Base-by-base conservation (phyloP, 1,284 basidiomycete genomes). In the Ganoderma leucocontextum region DNA sequence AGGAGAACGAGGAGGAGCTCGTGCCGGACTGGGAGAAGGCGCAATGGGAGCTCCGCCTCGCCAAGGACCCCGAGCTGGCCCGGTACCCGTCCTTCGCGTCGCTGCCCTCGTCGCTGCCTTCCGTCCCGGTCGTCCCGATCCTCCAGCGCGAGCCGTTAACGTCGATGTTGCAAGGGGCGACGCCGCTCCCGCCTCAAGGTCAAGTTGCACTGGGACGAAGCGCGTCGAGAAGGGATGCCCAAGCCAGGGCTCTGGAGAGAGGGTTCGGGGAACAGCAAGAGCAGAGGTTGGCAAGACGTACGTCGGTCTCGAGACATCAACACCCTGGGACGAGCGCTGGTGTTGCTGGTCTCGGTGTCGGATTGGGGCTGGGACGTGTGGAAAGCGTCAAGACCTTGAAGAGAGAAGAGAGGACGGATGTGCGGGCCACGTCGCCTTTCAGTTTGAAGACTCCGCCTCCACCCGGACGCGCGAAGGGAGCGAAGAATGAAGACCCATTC, bases 11-110 rank as follows among this genome's bases (percentile, higher is more conserved):
- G 38, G 90, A 91, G 76, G 84, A 87, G 67, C 78, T 92, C 77
- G 81, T 90, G 53, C 86, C 86, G 2, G 90, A 92, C 79, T 88
- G 87, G 85, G 83, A 87, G 74, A 86, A 85, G 71, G 81, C 84
- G 65, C 85, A 82, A 71, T 91, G 89, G 89, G 85, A 87, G 69
- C 80, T 83, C 72, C 83, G 82, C 73, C 71, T 85, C 67, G 84
- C 82, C 22, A 82, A 77, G 63, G 85, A 87, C 57, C 60, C 74
- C 19, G 75, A 79, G 39, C 58, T 60, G 5, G 58, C 58, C n/a
- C 71, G 78, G 29, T 80, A 80, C 66, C 79, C 79, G 29, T 76
- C 77, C 17, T 78, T 79, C 64, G 63, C 73, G 57, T 70, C 73
- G 35, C 36, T 73, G n/a, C 72, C 61, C 67, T 62, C 71, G 25